Base-by-base conservation (phyloP, 2,329 filamentous ascomycete genomes). In the Fusarium mexicanum region DNA sequence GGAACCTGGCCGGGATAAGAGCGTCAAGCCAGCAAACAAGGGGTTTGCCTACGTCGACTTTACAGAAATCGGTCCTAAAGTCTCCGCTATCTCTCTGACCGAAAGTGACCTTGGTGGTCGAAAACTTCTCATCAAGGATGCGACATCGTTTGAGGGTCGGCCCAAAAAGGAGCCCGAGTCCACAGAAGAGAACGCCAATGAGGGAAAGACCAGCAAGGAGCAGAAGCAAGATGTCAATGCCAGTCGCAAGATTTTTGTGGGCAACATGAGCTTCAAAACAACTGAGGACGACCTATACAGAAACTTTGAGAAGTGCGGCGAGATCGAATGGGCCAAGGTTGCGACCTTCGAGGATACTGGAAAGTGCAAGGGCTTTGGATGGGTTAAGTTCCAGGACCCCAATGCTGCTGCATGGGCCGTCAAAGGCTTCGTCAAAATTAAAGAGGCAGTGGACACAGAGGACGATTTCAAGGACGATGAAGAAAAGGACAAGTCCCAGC, bases 31-130 rank as follows among this genome's bases (percentile, higher is more conserved):
- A 8, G 65, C 72, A n/a, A 99, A 98, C 86, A 96, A 93, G 83
- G 97, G 96, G 22, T 99, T 98, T 80, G 96, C 96, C 62, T 99
- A 99, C 80, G 91, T 99, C 73, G 97, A 99, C 81, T 98, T 99
- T 80, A 86, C 90, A 51, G 92, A 89, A 31, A 88, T 92, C 46
- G 84, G 84, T n/a, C 89, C 91, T 48, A 89, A 95, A 79, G 86
- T 94, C 40, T 90, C 92, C n/a, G 95, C 95, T 53, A 88, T 98
- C 72, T 92, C 91, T 6, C 86, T 98, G 46, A 97, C 93, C n/a
- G 96, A 99, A 83, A 93, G 91, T 47, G 89, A 95, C 60, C 85
- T 97, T 59, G 85, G 87, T 47, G 92, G 93, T 24, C 91, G 96
- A 61, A 92, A 92, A 70, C 90, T 98, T 31, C 88, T 99, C 78